Conservation (phyloP, 2,329 filamentous ascomycete genomes). For the Aquanectria penicillioides region DNA sequence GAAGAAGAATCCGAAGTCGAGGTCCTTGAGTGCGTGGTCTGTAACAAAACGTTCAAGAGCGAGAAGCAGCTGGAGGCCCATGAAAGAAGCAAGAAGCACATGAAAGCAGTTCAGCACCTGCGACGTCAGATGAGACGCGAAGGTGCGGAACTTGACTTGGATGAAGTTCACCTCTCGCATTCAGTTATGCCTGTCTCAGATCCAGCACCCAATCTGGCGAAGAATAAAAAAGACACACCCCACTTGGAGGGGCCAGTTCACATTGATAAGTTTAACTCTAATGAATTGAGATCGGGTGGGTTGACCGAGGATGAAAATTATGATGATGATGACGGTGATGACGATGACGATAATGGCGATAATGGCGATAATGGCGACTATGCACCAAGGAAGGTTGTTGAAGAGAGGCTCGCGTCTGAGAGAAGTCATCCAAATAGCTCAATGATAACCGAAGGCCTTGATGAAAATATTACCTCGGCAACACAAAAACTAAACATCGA, state of each 20-base stretch:
- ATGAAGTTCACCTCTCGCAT: conserved; percentile 23
- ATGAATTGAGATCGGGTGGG: conserved; percentile 14
- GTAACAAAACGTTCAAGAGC: conserved; percentile 85
- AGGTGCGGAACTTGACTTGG: conserved; percentile 69
- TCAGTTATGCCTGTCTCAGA: background rate
- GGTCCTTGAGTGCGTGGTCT: conserved; percentile 79
- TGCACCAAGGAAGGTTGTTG: conserved; percentile 55
- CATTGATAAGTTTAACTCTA: background rate
- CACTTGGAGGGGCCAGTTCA: background rate
- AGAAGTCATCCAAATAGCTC: conserved; percentile 5
- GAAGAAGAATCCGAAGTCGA: conserved; percentile 66
- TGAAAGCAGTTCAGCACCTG: conserved; percentile 84
- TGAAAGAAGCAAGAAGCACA: conserved; percentile 96
- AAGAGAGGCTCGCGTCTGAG: conserved; percentile 51
- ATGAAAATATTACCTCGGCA: conserved; percentile 24
- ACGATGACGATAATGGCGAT: no score
- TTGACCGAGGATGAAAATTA: conserved; percentile 26
- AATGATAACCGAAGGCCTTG: background rate
- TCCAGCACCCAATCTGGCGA: background rate
- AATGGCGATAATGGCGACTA: conserved; percentile 57
- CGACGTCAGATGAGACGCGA: conserved; percentile 86
- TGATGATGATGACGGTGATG: no score
- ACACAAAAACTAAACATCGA: conserved; percentile 40
- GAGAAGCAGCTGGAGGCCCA: conserved; percentile 92
- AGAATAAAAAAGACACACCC: background rate